phyloP scores from a whole-genome alignment of 2,329 filamentous ascomycete genomes.

The Nigrospora osmanthi region DNA sequence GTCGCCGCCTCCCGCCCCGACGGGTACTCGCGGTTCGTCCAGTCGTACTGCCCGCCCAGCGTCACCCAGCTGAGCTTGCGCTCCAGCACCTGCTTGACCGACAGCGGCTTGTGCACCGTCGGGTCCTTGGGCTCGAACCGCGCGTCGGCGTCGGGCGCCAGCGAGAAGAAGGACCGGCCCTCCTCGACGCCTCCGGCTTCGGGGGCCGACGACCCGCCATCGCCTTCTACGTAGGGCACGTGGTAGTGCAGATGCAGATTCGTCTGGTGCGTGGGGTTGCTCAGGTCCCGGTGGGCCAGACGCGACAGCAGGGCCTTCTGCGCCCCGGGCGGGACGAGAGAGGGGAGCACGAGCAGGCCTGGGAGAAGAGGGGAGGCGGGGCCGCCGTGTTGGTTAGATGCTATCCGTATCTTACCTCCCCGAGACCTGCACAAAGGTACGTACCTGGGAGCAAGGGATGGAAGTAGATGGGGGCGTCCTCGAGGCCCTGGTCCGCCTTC shows the following conservation, averaged over 20 bases:
- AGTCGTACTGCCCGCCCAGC: constrained; percentile 92
- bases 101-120: constrained; percentile 65
- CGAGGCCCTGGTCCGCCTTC: constrained; percentile 17
- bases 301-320: constrained; percentile 65
- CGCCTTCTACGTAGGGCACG: constrained; percentile 46
- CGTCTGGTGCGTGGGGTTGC: constrained; percentile 67
- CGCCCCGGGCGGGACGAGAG: constrained; percentile 59
- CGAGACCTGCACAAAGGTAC: constrained; percentile 7
- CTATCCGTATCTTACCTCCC: neutral
- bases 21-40: constrained; percentile 82
- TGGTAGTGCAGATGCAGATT: constrained; percentile 84
- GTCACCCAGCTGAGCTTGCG: constrained; percentile 90
- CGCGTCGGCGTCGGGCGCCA: constrained; percentile 40
- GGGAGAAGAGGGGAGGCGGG: neutral
- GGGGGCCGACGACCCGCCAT: constrained; percentile 1
- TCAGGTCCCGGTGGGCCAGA: constrained; percentile 71
- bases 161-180: constrained; percentile 45
- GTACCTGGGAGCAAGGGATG: constrained; percentile 63
- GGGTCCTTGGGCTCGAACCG: constrained; percentile 62
- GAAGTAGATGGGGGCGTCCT: constrained; percentile 48
- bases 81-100: constrained; percentile 61
- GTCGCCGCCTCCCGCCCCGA: constrained; percentile 29
- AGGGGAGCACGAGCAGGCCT: constrained; percentile 77
- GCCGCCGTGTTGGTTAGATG: neutral
- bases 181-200: neutral